These are phyloP conservation scores for Saccharomyces hybrid DNA, from an alignment of 1,139 yeast genomes.

Conservation along the genomic window DNA sequence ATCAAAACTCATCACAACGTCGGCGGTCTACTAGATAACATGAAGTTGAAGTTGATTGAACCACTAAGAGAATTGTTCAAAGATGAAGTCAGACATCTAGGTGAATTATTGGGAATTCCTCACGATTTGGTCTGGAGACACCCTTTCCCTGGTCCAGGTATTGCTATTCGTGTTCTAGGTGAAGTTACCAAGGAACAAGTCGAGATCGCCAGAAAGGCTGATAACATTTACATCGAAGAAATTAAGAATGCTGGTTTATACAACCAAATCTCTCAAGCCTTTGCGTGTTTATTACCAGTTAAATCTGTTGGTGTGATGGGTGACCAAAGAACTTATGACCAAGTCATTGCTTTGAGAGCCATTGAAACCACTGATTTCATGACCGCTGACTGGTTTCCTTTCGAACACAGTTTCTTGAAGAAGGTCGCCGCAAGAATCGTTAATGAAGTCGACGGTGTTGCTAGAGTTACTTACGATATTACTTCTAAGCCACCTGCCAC, in stretches of 20 bases:
- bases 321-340: conserved; percentile 98
- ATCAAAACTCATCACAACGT: conserved; percentile 99
- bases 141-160: conserved; percentile 99
- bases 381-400: conserved; percentile 99
- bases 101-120: conserved; percentile 90
- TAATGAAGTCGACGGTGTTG: conserved; percentile 97
- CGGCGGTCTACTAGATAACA: conserved; percentile 94
- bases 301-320: conserved; percentile 99
- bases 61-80: conserved; percentile 97
- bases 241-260: conserved; percentile 89
- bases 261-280: conserved; percentile 91
- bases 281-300: conserved; percentile 94
- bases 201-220: conserved; percentile 96
- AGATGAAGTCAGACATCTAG: conserved; percentile 96
- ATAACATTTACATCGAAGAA: conserved; percentile 90
- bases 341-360: conserved; percentile 97
- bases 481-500: conserved; percentile 99
- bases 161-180: conserved; percentile 95
- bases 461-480: conserved; percentile 97
- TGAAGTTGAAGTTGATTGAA: conserved; percentile 96
- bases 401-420: conserved; percentile 89
- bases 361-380: conserved; percentile 95
- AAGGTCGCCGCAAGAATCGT: conserved; percentile 92
- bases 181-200: conserved; percentile 92
- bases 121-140: conserved; percentile 99